These are phyloP conservation scores for Phytophthora sp. DNA, from an alignment of 352 stramenopile species.

Conservation along the genomic window DNA sequence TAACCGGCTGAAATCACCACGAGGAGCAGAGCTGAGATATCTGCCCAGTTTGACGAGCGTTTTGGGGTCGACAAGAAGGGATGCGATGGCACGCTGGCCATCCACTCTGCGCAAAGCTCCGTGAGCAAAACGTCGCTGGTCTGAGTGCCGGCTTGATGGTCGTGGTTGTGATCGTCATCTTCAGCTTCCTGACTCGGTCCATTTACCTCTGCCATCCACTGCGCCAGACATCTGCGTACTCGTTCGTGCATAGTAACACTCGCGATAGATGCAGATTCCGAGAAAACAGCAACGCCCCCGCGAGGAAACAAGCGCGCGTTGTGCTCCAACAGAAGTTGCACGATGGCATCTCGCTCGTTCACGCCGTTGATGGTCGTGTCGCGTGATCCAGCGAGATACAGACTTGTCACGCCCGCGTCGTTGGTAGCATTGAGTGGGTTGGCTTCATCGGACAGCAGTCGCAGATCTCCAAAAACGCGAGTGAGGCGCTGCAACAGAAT, in stretches of 20 bases:
- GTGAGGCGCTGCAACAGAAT: neutral
- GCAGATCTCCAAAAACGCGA: constrained; percentile 6
- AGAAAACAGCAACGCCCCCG: neutral
- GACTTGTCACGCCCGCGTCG: neutral
- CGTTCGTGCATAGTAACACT: constrained; percentile 2
- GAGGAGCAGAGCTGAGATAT: neutral
- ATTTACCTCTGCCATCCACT: constrained; percentile 12
- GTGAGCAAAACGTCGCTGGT: constrained; percentile 9
- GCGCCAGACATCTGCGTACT: constrained; percentile 13
- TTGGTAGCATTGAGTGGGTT: constrained; percentile 21
- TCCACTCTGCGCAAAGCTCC: constrained; percentile 20
- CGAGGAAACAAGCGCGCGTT: constrained; percentile 17
- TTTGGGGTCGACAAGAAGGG: no score
- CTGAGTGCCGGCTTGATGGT: neutral
- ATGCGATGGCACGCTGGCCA: constrained; percentile 4
- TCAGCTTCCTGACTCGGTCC: neutral
- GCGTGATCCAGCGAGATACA: constrained; percentile 11
- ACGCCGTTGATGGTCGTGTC: neutral
- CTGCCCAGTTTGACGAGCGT: no score
- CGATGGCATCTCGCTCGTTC: constrained; percentile 13
- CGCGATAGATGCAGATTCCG: neutral
- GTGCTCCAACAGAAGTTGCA: constrained; percentile 14
- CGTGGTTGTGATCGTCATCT: neutral
- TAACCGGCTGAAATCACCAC: constrained; percentile 26
- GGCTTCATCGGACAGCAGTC: neutral